phyloP scores from a whole-genome alignment of 371 early-diverging fungal genomes.

The Neoconidiobolus thromboides region DNA sequence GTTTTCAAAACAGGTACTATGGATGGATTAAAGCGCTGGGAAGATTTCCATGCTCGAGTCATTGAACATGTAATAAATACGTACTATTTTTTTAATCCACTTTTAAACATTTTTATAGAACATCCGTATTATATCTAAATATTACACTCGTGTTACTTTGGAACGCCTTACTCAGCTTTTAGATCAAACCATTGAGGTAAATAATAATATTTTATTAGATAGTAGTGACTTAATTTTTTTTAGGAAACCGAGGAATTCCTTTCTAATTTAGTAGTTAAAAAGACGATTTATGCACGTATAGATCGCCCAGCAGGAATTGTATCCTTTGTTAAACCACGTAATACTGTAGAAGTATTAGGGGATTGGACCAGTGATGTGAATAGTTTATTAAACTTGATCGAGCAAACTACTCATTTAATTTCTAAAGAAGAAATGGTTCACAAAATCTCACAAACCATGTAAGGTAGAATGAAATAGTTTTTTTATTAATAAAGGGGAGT shows the following conservation, averaged over 20 bases:
- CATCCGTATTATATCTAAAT: constrained; percentile 86
- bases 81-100: neutral
- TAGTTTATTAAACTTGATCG: constrained; percentile 66
- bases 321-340: constrained; percentile 63
- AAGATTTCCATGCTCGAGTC: constrained; percentile 76
- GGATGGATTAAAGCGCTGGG: constrained; percentile 58
- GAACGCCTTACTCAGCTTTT: constrained; percentile 57
- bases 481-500: too few species aligned
- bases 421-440: constrained; percentile 88
- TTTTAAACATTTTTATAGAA: constrained; percentile 25
- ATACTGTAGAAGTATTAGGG: constrained; percentile 71
- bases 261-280: constrained; percentile 77
- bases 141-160: constrained; percentile 75
- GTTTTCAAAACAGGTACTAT: constrained; percentile 53
- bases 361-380: constrained; percentile 85
- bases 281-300: constrained; percentile 87
- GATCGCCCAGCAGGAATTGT: constrained; percentile 84
- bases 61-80: constrained; percentile 66
- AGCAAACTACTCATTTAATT: constrained; percentile 90
- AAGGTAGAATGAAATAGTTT: neutral
- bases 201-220: neutral
- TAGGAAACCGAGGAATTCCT: constrained; percentile 78
- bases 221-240: constrained; percentile 1
- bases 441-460: constrained; percentile 19
- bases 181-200: constrained; percentile 37